Evolutionary conservation across 164 flowering plant genomes (phyloP).

Genomic region (Nelumbo lutea): DNA sequence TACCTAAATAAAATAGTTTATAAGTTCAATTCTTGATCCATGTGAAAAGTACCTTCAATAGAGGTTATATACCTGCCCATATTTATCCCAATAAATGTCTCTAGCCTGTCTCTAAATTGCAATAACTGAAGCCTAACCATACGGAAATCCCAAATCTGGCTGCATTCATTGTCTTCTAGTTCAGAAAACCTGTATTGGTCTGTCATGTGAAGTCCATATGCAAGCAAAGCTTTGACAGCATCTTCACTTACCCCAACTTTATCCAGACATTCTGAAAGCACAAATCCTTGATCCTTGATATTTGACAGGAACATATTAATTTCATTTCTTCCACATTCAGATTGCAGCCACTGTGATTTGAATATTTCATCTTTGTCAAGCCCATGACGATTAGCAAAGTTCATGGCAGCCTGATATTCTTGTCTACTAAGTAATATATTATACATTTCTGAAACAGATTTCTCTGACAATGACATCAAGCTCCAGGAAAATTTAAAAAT

Average conservation of each 20-base stretch:
- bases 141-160: conserved; percentile 53
- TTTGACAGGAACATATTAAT: conserved; percentile 50
- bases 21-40: background rate
- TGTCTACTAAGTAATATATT: conserved; percentile 43
- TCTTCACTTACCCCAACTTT: conserved; percentile 80
- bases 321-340: conserved; percentile 50
- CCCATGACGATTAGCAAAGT: conserved; percentile 65
- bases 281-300: conserved; percentile 70
- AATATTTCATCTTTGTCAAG: conserved; percentile 73
- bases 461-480: conserved; percentile 62
- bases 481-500: conserved; percentile 47
- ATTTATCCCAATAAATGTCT: conserved; percentile 91
- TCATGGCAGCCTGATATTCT: conserved; percentile 63
- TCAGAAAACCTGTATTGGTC: conserved; percentile 50
- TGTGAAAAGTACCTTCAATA: background rate
- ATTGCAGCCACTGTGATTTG: conserved; percentile 83
- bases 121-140: conserved; percentile 65
- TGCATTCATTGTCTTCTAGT: conserved; percentile 25
- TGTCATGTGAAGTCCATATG: conserved; percentile 65
- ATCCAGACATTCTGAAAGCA: conserved; percentile 71
- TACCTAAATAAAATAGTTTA: background rate
- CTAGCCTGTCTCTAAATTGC: conserved; percentile 82
- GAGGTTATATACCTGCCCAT: conserved; percentile 79
- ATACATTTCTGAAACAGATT: conserved; percentile 73
- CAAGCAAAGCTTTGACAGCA: conserved; percentile 61